Evolutionary conservation across 176 grass and related monocot species (phyloP).

Genomic region (Stipa capillata): DNA sequence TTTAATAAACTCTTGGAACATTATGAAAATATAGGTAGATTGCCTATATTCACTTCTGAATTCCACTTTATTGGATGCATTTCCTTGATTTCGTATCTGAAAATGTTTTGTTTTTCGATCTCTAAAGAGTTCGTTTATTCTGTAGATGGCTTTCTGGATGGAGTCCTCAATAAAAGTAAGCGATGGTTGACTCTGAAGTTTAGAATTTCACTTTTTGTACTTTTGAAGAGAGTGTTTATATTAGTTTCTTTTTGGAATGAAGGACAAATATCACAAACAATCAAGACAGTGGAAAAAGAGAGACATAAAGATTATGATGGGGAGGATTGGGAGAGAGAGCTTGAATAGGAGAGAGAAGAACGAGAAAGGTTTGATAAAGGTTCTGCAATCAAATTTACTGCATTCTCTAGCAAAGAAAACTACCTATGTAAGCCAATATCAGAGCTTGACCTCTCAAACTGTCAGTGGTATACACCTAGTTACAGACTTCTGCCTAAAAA

Average conservation of each 20-base stretch:
- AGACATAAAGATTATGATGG: constrained; percentile 41
- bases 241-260: constrained; percentile 20
- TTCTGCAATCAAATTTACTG: constrained; percentile 30
- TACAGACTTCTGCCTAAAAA: constrained; percentile 79
- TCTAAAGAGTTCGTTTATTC: constrained; percentile 29
- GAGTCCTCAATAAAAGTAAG: constrained; percentile 68
- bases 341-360: constrained; percentile 43
- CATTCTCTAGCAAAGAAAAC: constrained; percentile 57
- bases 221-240: neutral
- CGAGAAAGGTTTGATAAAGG: constrained; percentile 44
- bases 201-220: neutral
- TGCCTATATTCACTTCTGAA: neutral
- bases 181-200: neutral
- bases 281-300: constrained; percentile 48
- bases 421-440: constrained; percentile 70
- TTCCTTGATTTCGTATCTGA: constrained; percentile 8
- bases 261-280: constrained; percentile 35
- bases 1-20: constrained; percentile 67
- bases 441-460: constrained; percentile 71
- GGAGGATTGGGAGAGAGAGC: constrained; percentile 53
- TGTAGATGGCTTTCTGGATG: constrained; percentile 79
- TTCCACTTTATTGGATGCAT: neutral
- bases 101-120: neutral
- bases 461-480: constrained; percentile 65
- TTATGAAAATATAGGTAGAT: constrained; percentile 69